Conservation (phyloP, 768 basidiomycete genomes). For the Thelephora aurantiotincta region DNA sequence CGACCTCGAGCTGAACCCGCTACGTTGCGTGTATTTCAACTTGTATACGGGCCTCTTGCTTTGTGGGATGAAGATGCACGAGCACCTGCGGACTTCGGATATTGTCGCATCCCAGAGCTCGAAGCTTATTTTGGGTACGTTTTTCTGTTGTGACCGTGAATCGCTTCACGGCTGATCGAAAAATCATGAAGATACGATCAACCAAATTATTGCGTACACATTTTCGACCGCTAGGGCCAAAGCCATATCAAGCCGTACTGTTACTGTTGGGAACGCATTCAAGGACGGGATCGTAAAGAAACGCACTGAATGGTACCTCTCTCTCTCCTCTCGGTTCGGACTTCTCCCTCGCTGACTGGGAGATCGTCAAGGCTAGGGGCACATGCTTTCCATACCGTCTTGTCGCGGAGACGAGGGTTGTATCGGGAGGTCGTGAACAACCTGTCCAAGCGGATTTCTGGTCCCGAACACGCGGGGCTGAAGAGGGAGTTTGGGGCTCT, state of each 20-base stretch:
- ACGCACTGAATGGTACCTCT: slow-evolving; percentile 43
- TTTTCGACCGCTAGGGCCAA: slow-evolving; percentile 38
- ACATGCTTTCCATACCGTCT: slow-evolving; percentile 61
- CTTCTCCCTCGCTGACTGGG: slow-evolving; percentile 1
- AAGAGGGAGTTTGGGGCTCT: slow-evolving; percentile 31
- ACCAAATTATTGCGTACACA: slow-evolving; percentile 43
- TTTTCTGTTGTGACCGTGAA: not conserved
- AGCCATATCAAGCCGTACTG: slow-evolving; percentile 22
- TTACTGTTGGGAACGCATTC: slow-evolving; percentile 21
- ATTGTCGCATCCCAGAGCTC: slow-evolving; percentile 26
- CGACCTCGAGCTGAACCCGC: slow-evolving; percentile 56
- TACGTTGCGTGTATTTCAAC: slow-evolving; percentile 54
- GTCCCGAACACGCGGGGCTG: slow-evolving; percentile 28
- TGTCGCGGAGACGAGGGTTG: slow-evolving; percentile 36
- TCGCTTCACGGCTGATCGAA: not conserved
- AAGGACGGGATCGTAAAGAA: slow-evolving; percentile 34
- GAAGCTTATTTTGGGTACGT: slow-evolving; percentile 43
- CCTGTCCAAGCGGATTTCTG: slow-evolving; percentile 36
- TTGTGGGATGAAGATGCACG: slow-evolving; percentile 75
- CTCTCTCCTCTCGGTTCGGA: not conserved
- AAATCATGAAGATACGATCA: slow-evolving; percentile 36
- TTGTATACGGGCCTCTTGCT: slow-evolving; percentile 79
- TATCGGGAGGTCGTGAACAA: slow-evolving; percentile 33
- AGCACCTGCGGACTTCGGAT: slow-evolving; percentile 59
- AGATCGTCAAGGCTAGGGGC: slow-evolving; percentile 52